Evolutionary conservation across 116 monocot genomes (phyloP), one percentile per base, ranked within the genome.

Genomic region (Dioscorea cayenensis): DNA sequence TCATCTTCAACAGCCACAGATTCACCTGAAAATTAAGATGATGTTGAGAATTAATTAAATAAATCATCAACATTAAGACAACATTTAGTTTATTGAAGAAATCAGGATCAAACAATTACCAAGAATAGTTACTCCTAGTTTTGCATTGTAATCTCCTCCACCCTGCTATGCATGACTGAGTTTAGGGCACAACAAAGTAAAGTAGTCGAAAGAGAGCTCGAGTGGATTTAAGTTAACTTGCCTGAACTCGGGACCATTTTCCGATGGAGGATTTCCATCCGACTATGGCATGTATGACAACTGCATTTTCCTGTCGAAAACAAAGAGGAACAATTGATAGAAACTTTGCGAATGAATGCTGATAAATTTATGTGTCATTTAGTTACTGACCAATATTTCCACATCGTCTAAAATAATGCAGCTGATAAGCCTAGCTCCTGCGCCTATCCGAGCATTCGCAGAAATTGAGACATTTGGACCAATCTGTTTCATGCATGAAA

Each of bases 201-300:
- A 48, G 36, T 12, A 37, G 5, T 70, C 11, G 21, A 63, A 32
- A 32, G 49, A 14, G 17, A 66, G 28, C 51, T 63, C 32, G 63
- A 71, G 36, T 0, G 36, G 2, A 67, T 28, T 27, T 58, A 29
- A 19, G 28, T 36, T 14, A 76, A 64, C 87, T 76, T 87, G 69
- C 96, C 90, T 93, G 93, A 51, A 99, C 97, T 72, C 93, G 80
- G 51, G 97, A 86, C 97, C 94, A 99, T 84, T 80, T 99, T 49
- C 93, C 97, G 60, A 93, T 74, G 32, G 88, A 79, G 16, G 90
- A 93, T 27, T 91, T 93, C 97, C 97, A 99, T 14, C 97, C 97
- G 64, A 99, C 81, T 63, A 99, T 99, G 63, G 97, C 75, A 82
- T 87, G 79, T 65, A 93, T 86, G 14, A 99, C 86, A 72, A 97